Evolutionary conservation across 2,329 filamentous ascomycete species (phyloP).

Genomic region (Penicillium expansum): DNA sequence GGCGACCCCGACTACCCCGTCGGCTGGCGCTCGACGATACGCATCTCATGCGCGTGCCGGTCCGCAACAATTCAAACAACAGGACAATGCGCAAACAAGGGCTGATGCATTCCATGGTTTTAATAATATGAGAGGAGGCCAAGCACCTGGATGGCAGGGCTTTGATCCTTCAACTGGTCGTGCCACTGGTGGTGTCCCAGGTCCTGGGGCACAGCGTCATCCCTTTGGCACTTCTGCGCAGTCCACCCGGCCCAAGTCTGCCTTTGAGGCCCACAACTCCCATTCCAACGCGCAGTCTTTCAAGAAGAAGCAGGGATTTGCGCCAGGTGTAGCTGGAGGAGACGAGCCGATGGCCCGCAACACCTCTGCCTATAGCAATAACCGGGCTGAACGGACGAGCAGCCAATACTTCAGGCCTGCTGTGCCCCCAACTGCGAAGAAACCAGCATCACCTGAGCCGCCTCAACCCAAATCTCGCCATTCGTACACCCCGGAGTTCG

Average conservation of each 20-base stretch:
- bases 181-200: slow-evolving; percentile 21
- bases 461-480: slow-evolving; percentile 5
- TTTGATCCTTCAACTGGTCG: slow-evolving; percentile 42
- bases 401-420: slow-evolving; percentile 38
- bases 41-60: slow-evolving; percentile 42
- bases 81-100: slow-evolving; percentile 41
- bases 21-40: slow-evolving; percentile 41
- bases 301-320: slow-evolving; percentile 57
- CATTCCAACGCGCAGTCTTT: slow-evolving; percentile 41
- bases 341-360: slow-evolving; percentile 58
- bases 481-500: slow-evolving; percentile 38
- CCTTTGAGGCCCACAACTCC: slow-evolving; percentile 40
- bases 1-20: slow-evolving; percentile 31
- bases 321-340: slow-evolving; percentile 56
- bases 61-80: slow-evolving; percentile 39
- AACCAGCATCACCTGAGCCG: slow-evolving; percentile 38
- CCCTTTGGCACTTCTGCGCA: slow-evolving; percentile 23
- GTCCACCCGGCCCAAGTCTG: slow-evolving; percentile 35
- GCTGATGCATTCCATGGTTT: slow-evolving; percentile 47
- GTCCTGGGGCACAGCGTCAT: slow-evolving; percentile 19
- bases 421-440: slow-evolving; percentile 43
- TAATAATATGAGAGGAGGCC: slow-evolving; percentile 43
- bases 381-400: slow-evolving; percentile 35
- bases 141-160: slow-evolving; percentile 36
- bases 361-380: slow-evolving; percentile 50